Base-by-base conservation (phyloP, 345 rosid species). In the Balakata baccata region DNA sequence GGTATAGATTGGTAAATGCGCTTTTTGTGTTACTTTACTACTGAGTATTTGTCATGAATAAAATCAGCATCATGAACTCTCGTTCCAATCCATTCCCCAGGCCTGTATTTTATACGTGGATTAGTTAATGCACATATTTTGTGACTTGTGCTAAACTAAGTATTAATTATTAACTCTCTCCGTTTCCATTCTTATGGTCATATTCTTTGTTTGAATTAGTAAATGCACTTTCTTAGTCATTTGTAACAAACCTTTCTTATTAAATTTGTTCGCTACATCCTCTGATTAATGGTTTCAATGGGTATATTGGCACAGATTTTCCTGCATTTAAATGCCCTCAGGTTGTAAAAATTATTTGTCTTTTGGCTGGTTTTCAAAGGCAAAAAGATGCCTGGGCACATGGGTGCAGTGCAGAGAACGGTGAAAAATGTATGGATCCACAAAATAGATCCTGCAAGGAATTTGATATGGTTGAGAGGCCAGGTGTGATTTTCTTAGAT, bases 341-440 rank as follows among this genome's bases (percentile, higher is more conserved):
- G 18, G 56, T 29, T 29, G 34, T 29, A 29, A 74, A 58, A 64
- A 64, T 64, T 34, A 7, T 53, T 47, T 38, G 12, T 13, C 60
- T 66, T 29, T 14, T 65, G 59, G 77, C 84, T 91, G 99, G 98
- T 93, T 34, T 89, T 93, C 78, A 96, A 90, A 79, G 98, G 90
- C 10, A 91, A 76, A 84, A 93, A 93, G 84, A 96, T 96, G 99
- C 85, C 99, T 82, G 98, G 98, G 61, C 93, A 91, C 64, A 96
- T 93, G 99, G 98, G 98, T 74, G 98, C 75, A 52, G 74, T 82
- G 57, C 97, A 89, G 80, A 84, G 89, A 70, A 96, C 99, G 5
- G 92, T 91, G 29, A 93, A 93, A 85, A 96, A 96, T 74, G 96
- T 90, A 51, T 93, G 96, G 94, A 84, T 93, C 65, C 90, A 96